Evolutionary conservation across 306 rosid species (phyloP), one percentile per base, ranked within the genome.

Genomic region (Cucumis cinereus): DNA sequence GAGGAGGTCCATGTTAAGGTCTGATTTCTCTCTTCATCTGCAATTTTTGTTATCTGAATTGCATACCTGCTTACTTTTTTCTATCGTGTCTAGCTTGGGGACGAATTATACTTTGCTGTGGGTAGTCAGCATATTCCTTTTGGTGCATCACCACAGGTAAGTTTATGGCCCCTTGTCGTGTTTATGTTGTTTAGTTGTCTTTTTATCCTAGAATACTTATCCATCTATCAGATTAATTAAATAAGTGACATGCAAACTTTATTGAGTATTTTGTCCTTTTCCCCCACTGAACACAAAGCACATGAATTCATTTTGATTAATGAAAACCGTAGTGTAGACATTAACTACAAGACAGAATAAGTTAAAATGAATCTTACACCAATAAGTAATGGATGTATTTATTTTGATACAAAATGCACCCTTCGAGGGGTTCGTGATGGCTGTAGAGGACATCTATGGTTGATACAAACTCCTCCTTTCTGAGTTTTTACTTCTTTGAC

Each of bases 1-100:
- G 99, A 94, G 86, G 99, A 94, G 89, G 96, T 94, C 77, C 98
- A 92, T 54, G 95, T 86, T 71, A 92, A 92, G 99, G 99, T 94
- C 83, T 82, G 88, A 41, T 47, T 77, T 82, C 79, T 62, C 79
- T 75, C 83, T 79, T 33, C 55, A n/a, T 59, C 19, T 26, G 33
- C 68, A 56, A 54, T 79, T 79, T 45, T 16, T 15, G 30, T 45
- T 7, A 14, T 58, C 28, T 76, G 22, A 22, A 63, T 35, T 49
- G 61, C 20, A 10, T 77, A 63, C 47, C 47, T 45, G 72, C 74
- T 77, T 58, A 75, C 57, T 15, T 59, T 59, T 58, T 75, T 82
- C 23, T 28, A n/a, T 86, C 4, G 57, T 6, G 75, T 81, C 63
- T 90, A 94, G 99, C 96, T 94, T 19, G 98, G 96, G 63, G 96